These are phyloP conservation scores for Penicillium atrosanguineum DNA, from an alignment of 495 filamentous ascomycete genomes.

Conservation along the genomic window DNA sequence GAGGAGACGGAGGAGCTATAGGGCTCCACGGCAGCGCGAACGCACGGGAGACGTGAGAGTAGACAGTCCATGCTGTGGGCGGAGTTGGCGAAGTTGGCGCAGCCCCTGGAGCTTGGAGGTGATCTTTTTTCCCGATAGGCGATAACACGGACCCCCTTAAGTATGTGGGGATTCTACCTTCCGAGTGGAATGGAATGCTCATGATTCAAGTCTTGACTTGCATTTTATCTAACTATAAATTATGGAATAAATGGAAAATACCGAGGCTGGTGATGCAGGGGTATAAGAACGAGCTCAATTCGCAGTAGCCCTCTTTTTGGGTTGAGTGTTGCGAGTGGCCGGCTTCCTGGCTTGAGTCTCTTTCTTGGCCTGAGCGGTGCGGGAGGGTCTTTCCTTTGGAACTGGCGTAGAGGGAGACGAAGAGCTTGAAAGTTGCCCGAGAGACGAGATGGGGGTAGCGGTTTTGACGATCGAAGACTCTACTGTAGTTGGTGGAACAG, in stretches of 20 bases:
- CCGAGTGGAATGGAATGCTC: not conserved
- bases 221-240: too few species aligned
- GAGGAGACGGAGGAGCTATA: slow-evolving; percentile 10
- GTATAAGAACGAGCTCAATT: not conserved
- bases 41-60: slow-evolving; percentile 18
- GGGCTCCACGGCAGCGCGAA: slow-evolving; percentile 23
- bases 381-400: not conserved
- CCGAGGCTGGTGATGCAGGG: not conserved
- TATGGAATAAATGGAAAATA: not conserved
- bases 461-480: not conserved
- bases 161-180: not conserved
- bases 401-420: not conserved
- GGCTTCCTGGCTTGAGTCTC: too few species aligned
- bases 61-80: slow-evolving; percentile 31
- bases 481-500: not conserved
- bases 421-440: too few species aligned
- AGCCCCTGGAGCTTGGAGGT: slow-evolving; percentile 7
- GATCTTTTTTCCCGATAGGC: slow-evolving; percentile 17
- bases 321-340: not conserved
- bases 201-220: not conserved
- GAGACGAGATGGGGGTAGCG: not conserved
- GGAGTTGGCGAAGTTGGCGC: slow-evolving; percentile 13
- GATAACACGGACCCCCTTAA: slow-evolving; percentile 5
- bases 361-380: too few species aligned
- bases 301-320: not conserved